These are phyloP conservation scores for Lomentospora prolificans DNA, from an alignment of 2,329 filamentous ascomycete genomes.

Conservation along the genomic window DNA sequence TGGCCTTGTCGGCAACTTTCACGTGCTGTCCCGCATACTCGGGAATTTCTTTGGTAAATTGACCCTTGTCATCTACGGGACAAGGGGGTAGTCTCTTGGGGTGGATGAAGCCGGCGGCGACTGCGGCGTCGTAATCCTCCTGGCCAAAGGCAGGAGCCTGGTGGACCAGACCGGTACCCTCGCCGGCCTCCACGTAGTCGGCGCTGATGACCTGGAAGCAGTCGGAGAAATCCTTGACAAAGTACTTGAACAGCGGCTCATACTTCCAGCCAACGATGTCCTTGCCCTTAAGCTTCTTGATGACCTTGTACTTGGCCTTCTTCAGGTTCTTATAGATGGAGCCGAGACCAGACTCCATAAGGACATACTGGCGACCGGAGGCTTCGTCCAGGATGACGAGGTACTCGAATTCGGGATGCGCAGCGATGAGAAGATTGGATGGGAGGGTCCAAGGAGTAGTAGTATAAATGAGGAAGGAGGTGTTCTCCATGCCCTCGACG, in stretches of 20 bases:
- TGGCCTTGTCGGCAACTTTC: conserved; percentile 18
- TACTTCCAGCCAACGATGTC: conserved; percentile 65
- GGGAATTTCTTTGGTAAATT: conserved; percentile 17
- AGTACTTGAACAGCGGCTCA: conserved; percentile 62
- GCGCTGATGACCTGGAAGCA: conserved; percentile 59
- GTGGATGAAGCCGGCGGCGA: conserved; percentile 54
- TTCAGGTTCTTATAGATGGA: conserved; percentile 70
- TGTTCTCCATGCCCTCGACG: conserved; percentile 51
- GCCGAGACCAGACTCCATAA: conserved; percentile 55
- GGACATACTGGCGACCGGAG: conserved; percentile 57
- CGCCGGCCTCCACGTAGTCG: conserved; percentile 60
- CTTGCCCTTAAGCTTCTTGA: conserved; percentile 57
- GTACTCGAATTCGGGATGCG: conserved; percentile 70
- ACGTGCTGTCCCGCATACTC: conserved; percentile 18
- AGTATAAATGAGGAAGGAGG: conserved; percentile 43
- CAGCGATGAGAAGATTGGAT: conserved; percentile 63
- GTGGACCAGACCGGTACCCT: conserved; percentile 67
- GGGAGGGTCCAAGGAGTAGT: conserved; percentile 75
- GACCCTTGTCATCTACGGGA: conserved; percentile 50
- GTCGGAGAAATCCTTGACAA: conserved; percentile 61
- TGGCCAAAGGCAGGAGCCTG: conserved; percentile 68
- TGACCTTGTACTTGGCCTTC: conserved; percentile 63
- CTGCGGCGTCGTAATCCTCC: conserved; percentile 63
- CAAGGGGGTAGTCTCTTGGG: conserved; percentile 56
- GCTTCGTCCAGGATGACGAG: conserved; percentile 60